These are phyloP conservation scores for Gamarada debralockiae DNA, from an alignment of 495 filamentous ascomycete species.

Conservation along the genomic window DNA sequence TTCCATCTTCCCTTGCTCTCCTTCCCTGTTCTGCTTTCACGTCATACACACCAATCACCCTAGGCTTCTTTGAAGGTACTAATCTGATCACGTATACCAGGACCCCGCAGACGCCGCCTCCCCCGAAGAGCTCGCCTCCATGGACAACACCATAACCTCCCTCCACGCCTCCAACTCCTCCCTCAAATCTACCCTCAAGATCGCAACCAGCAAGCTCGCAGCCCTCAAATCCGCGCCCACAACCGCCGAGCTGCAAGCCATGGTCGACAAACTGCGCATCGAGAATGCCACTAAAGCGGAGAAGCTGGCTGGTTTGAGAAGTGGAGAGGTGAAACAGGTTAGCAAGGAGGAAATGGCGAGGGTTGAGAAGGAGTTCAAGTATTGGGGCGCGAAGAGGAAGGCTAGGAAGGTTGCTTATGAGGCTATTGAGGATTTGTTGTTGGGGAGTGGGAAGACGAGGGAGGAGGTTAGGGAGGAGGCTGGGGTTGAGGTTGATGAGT, in stretches of 20 bases:
- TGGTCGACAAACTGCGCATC: constrained; percentile 40
- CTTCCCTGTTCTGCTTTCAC: neutral
- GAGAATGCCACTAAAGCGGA: constrained; percentile 39
- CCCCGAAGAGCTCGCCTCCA: constrained; percentile 40
- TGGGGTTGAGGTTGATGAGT: constrained; percentile 19
- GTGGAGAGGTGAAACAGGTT: constrained; percentile 38
- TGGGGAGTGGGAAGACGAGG: constrained; percentile 42
- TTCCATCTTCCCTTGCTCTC: neutral
- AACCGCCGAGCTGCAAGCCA: constrained; percentile 44
- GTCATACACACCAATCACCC: too few relatives aligned
- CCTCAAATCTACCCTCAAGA: constrained; percentile 48
- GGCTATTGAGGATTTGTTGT: constrained; percentile 40
- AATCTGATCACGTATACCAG: constrained; percentile 34
- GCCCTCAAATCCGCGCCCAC: constrained; percentile 46
- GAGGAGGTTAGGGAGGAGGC: constrained; percentile 29
- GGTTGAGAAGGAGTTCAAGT: constrained; percentile 45
- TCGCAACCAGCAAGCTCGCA: constrained; percentile 42
- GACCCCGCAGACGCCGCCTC: constrained; percentile 38
- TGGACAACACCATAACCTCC: constrained; percentile 46
- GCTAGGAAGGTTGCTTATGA: constrained; percentile 47
- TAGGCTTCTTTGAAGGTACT: neutral
- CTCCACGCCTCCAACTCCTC: constrained; percentile 45
- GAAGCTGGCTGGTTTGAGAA: constrained; percentile 36
- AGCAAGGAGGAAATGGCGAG: constrained; percentile 41
- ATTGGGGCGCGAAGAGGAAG: constrained; percentile 45